Evolutionary conservation across 2,329 filamentous ascomycete genomes (phyloP), one percentile per base, ranked within the genome.

Genomic region (Pleomassaria siparia): DNA sequence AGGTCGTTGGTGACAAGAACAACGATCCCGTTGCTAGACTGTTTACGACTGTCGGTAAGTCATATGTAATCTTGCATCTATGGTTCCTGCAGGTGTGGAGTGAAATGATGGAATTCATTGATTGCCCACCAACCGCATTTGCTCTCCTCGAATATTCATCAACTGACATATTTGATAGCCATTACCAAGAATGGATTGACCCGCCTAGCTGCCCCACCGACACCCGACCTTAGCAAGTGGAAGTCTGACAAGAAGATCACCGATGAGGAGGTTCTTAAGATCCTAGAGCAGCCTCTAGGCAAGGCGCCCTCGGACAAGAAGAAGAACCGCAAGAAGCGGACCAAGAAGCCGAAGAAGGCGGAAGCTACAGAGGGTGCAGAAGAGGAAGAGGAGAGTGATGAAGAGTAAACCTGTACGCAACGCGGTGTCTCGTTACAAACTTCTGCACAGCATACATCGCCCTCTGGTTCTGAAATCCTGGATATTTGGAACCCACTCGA

Each of bases 181-280:
- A 91, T 99, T 72, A 96, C 91, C 66, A 99, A 99, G 84, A 96
- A 97, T 72, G 94, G 94, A 59, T 79, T 99, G 65, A 90, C 88
- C 67, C 89, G 89, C 76, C 78, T 99, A 49, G 86, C 89, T 63
- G 86, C 82, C 21, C 86, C 94, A 26, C 84, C 88, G 53, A 72
- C 85, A 18, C 80, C 87, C 55, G 90, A 97, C 68, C 72, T 94
- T 53, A 82, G 80, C 69, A 91, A 91, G 78, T 84, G 87, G 80
- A 87, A 96, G 82, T 87, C 89, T 26, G 91, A 97, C 74, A 97
- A 97, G 84, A 96, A 96, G 83, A 96, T 99, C 67, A 87, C 85
- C 58, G 92, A 97, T 57, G 90, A 95, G 77, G 92, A 97, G 77
- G 81, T 99, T 58, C 84, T 97, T 62, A 89, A 94, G 80, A 92